Evolutionary conservation across 83 land plant genomes (phyloP), one percentile per base, ranked within the genome.

Genomic region (Diphasiastrum complanatum): DNA sequence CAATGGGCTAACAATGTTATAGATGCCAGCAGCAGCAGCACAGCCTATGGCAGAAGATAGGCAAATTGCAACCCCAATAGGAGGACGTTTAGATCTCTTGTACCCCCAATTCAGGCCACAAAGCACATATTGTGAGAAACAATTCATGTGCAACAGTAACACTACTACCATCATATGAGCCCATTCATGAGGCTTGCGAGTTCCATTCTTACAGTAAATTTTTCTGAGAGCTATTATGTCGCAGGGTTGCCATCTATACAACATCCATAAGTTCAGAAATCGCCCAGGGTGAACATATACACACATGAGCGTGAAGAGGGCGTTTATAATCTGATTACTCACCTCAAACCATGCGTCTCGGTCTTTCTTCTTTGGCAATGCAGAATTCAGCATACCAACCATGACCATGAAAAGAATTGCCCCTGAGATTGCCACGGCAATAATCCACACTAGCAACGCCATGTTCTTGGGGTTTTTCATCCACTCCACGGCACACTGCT

Each of bases 21-120:
- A 89, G 0, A 89, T 46, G n/a, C 88, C 85, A 31, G 92, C 96
- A 49, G 71, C 62, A 34, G 83, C 89, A 2, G 93, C 74, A 12
- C 84, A 85, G 10, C 72, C 80, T 26, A 86, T 66, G 11, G 96
- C 76, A n/a, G 78, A 67, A 28, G 78, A 24, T 20, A 83, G 63
- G 40, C 82, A 79, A 20, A 86, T 30, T 5, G 76, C 88, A 33
- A 86, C 86, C 1, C 89, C 96, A 45, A 81, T 31, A 2, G 80
- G 80, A 48, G 96, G 93, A 2, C 96, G 67, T n/a, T 84, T 27
- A 0, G 86, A 73, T 47, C 86, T 74, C 45, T 63, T 84, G 69
- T 83, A 90, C 1, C 96, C 93, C 72, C 83, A 72, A 51, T 86
- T 90, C 19, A 90, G 78, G 20, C 93, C 93, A 74, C 89, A 86